Percentiles rank a stretch among this genome's conserved stretches.
These are phyloP conservation scores for Hymenoscyphus repandus DNA, from an alignment of 2,329 filamentous ascomycete species.

Conservation along the genomic window DNA sequence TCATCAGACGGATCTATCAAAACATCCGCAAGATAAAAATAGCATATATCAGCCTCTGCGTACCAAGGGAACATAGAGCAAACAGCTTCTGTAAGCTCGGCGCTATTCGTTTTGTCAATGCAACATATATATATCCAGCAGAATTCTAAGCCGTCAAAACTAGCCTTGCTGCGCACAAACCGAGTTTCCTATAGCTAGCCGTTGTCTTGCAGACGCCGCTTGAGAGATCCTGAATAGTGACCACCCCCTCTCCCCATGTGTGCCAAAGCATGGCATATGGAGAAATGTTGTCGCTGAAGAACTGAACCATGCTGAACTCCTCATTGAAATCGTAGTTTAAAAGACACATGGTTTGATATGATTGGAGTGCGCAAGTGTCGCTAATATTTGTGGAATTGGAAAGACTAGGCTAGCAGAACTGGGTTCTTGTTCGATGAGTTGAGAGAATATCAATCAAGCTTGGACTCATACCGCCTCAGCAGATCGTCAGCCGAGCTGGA, in stretches of 20 bases:
- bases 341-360: too few species aligned
- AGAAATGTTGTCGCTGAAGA: neutral
- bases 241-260: neutral
- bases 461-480: too few species aligned
- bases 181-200: too few species aligned
- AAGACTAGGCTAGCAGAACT: too few species aligned
- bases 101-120: neutral
- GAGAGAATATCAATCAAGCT: too few species aligned
- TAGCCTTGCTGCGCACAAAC: neutral
- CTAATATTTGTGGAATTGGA: too few species aligned
- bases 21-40: neutral
- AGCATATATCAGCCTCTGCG: neutral
- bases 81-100: neutral
- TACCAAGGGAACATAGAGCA: neutral
- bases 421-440: too few species aligned
- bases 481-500: too few species aligned
- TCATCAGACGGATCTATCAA: neutral
- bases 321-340: too few species aligned
- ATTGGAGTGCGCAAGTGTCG: too few species aligned
- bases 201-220: neutral
- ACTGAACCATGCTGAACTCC: too few species aligned
- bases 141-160: neutral
- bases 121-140: neutral
- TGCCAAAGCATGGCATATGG: neutral
- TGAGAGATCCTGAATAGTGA: neutral